Evolutionary conservation across 495 filamentous ascomycete species (phyloP), one percentile per base, ranked within the genome.

Genomic region (Aspergillus nidulans): DNA sequence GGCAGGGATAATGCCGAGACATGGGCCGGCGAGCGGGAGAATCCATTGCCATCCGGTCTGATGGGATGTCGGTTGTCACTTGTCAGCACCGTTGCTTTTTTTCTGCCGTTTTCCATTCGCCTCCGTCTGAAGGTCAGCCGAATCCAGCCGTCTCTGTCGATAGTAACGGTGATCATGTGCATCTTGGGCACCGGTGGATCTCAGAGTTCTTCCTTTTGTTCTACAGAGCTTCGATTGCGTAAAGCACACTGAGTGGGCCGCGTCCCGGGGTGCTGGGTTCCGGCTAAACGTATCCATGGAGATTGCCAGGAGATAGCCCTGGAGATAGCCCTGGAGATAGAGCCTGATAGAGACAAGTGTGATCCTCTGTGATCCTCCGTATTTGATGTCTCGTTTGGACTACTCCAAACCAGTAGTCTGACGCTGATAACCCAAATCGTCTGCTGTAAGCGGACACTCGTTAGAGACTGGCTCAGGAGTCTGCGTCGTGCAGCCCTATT

Each of bases 161-260:
- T 21, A 24, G 12, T 13, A 28, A 6, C 15, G 30, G 9, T 6
- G 30, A 34, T 34, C 30, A 34, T 34, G 30, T 34, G 30, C 30
- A 10, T 34, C 6, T 34, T 34, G 30, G 30, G 26, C 26, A 28
- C 30, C 4, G 30, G 30, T 34, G 30, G 30, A 34, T 34, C 4
- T 34, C 30, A 34, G 63, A 63, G 60, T 66, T 66, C 63, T 66
- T 66, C 63, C 57, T 63, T 63, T 48, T 49, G 56, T 66, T 66
- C 63, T 55, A 66, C 48, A 55, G 47, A 43, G 42, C 63, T 63
- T 66, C 63, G 50, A 63, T 61, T 59, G 58, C 58, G 56, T 59
- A 62, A 60, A 60, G 46, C 28, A 46, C 58, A 59, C 58, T 49
- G 49, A 56, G 60, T 51, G 44, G 55, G 39, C 49, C 38, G 45